A percentile compares a stretch with the other conserved stretches of the same genome.
Evolutionary conservation across 495 filamentous ascomycete genomes (phyloP).

Genomic region (Hypoxylon fragiforme): DNA sequence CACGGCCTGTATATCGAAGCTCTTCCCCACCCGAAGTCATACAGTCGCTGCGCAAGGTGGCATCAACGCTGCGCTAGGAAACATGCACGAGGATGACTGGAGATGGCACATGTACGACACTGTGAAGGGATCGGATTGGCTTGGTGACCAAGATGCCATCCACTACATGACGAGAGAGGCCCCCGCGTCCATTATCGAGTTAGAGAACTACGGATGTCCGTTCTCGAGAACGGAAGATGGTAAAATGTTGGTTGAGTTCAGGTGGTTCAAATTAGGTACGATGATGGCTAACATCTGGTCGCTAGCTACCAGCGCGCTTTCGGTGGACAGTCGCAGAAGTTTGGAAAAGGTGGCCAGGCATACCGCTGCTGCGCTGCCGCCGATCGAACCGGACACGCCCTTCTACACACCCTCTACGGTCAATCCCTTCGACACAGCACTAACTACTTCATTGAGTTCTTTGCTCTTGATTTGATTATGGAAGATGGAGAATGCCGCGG

Average conservation of each 20-base stretch:
- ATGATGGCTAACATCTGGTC: constrained; percentile 16
- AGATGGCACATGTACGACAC: constrained; percentile 99
- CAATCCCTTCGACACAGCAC: constrained; percentile 96
- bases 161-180: constrained; percentile 99
- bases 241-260: constrained; percentile 70
- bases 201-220: constrained; percentile 97
- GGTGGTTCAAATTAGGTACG: not conserved
- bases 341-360: constrained; percentile 92
- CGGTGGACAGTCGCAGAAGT: constrained; percentile 94
- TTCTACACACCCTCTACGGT: constrained; percentile 96
- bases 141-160: constrained; percentile 98
- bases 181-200: constrained; percentile 85
- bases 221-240: constrained; percentile 98
- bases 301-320: constrained; percentile 90
- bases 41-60: constrained; percentile 94
- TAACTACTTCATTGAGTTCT: constrained; percentile 99
- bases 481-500: constrained; percentile 93
- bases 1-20: constrained; percentile 96
- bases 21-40: constrained; percentile 94
- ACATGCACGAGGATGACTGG: constrained; percentile 90
- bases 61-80: constrained; percentile 95
- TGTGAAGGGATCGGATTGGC: constrained; percentile 97
- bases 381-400: constrained; percentile 92
- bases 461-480: constrained; percentile 95
- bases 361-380: constrained; percentile 95